These are phyloP conservation scores for Bertia moriformis DNA, from an alignment of 2,329 filamentous ascomycete genomes.

Conservation along the genomic window DNA sequence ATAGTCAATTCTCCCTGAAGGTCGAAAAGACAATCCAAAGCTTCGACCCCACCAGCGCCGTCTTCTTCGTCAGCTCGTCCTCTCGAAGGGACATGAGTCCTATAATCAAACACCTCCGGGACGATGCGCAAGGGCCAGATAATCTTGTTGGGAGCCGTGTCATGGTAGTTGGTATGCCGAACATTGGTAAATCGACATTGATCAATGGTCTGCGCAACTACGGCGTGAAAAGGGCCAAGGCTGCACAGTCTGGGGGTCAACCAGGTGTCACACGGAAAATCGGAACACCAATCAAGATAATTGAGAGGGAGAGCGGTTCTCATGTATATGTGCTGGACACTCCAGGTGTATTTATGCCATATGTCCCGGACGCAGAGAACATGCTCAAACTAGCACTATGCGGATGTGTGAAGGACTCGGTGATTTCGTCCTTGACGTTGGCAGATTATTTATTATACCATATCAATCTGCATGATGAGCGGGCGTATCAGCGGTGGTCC, in stretches of 20 bases:
- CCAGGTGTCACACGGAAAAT: neutral
- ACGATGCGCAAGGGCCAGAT: neutral
- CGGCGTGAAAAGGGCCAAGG: neutral
- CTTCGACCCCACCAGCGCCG: neutral
- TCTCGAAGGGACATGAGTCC: neutral
- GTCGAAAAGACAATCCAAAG: neutral
- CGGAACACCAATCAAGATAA: neutral
- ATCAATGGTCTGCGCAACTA: neutral
- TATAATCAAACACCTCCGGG: neutral
- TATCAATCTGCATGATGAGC: conserved; percentile 6
- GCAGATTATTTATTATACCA: neutral
- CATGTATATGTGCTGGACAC: neutral
- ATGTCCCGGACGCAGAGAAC: neutral
- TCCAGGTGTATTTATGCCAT: neutral
- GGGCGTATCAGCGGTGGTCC: conserved; percentile 30
- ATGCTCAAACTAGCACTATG: neutral
- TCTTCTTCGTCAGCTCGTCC: neutral
- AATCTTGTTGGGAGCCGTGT: neutral
- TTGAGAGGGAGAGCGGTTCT: neutral
- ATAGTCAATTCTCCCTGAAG: neutral
- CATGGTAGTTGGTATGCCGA: conserved; percentile 1
- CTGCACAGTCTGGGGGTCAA: neutral
- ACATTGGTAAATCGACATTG: neutral
- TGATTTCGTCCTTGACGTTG: neutral
- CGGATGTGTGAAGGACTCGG: neutral